These are phyloP conservation scores for Nitzschia palea DNA, from an alignment of 108 stramenopile species.

Conservation along the genomic window DNA sequence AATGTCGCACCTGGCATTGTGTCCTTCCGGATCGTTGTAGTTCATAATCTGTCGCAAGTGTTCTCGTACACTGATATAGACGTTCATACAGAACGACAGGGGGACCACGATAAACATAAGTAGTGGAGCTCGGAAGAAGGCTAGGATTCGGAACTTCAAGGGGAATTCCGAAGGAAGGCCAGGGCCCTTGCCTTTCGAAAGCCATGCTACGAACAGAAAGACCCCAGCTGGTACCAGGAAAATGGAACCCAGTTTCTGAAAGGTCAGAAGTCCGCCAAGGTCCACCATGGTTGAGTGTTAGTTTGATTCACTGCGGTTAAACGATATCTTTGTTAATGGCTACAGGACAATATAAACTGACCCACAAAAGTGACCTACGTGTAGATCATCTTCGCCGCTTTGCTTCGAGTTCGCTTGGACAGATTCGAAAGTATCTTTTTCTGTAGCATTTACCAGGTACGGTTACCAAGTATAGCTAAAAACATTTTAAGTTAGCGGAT, in stretches of 20 bases:
- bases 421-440: too few species aligned
- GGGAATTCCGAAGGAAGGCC: not conserved
- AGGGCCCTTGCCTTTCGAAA: not conserved
- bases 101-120: constrained; percentile 11
- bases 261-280: not conserved
- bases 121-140: not conserved
- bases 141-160: constrained; percentile 1
- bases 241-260: too few species aligned
- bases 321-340: not conserved
- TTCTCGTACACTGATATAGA: not conserved
- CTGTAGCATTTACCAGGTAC: too few species aligned
- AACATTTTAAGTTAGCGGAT: too few species aligned
- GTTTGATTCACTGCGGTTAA: not conserved
- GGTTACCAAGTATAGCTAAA: too few species aligned
- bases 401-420: not conserved
- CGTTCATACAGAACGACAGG: not conserved
- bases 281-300: not conserved
- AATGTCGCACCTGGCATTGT: not conserved
- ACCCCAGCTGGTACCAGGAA: not conserved
- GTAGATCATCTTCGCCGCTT: not conserved
- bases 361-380: not conserved
- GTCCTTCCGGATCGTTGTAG: not conserved
- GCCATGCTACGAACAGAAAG: not conserved
- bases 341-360: not conserved
- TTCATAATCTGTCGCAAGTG: not conserved